Conservation (phyloP, 2,329 filamentous ascomycete genomes). For the Penicillium frequentans region DNA sequence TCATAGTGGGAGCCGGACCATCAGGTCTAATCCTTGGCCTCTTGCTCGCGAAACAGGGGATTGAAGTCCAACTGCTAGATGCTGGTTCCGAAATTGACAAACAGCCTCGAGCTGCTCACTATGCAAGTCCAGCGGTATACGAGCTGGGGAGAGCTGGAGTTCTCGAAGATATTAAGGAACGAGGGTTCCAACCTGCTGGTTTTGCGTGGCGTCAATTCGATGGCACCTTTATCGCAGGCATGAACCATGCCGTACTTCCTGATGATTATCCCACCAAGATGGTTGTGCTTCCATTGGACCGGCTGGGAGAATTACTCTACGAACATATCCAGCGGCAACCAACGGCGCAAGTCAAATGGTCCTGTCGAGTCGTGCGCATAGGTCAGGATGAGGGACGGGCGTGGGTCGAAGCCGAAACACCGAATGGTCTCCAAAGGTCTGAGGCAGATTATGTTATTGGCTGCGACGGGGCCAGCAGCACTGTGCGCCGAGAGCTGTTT, state of each 20-base stretch:
- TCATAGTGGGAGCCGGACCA: slow-evolving; percentile 36
- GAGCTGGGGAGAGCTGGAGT: slow-evolving; percentile 62
- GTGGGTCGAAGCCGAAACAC: slow-evolving; percentile 39
- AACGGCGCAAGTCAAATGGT: slow-evolving; percentile 44
- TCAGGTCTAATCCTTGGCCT: slow-evolving; percentile 32
- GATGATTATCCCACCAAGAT: slow-evolving; percentile 37
- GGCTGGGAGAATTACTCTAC: slow-evolving; percentile 45
- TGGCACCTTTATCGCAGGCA: slow-evolving; percentile 33
- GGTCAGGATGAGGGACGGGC: slow-evolving; percentile 49
- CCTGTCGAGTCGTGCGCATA: slow-evolving; percentile 48
- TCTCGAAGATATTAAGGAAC: slow-evolving; percentile 50
- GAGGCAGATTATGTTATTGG: slow-evolving; percentile 57
- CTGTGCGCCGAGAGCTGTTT: slow-evolving; percentile 52
- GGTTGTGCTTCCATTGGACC: slow-evolving; percentile 47
- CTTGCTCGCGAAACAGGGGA: slow-evolving; percentile 32
- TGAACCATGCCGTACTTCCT: slow-evolving; percentile 25
- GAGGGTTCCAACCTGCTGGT: slow-evolving; percentile 43
- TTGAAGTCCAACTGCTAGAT: slow-evolving; percentile 49
- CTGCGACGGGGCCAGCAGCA: slow-evolving; percentile 50
- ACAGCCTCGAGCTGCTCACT: slow-evolving; percentile 63
- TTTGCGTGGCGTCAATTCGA: slow-evolving; percentile 49
- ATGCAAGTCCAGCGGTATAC: slow-evolving; percentile 58
- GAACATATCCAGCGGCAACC: slow-evolving; percentile 36
- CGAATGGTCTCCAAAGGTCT: slow-evolving; percentile 6
- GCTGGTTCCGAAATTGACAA: slow-evolving; percentile 55